Conservation (phyloP, 2,329 filamentous ascomycete genomes). For the Albifimbria verrucaria region DNA sequence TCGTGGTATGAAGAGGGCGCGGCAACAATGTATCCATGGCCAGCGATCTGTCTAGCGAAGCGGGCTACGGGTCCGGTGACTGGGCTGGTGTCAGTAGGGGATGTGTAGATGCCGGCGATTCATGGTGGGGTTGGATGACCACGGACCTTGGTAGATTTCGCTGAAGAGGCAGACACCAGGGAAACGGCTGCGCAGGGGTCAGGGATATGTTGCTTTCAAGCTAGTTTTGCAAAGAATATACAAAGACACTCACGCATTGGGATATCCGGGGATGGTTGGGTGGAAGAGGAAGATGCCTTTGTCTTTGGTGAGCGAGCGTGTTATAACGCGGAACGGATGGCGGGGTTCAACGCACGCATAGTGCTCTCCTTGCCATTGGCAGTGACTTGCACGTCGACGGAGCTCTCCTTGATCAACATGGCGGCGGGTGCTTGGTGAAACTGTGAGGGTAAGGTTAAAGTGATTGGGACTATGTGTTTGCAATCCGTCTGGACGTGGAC, state of each 20-base stretch:
- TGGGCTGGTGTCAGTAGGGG: slow-evolving; percentile 26
- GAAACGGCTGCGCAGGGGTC: slow-evolving; percentile 51
- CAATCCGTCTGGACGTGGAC: too few species aligned
- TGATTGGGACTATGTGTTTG: too few species aligned
- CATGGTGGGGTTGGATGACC: neutral
- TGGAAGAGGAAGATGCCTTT: slow-evolving; percentile 87
- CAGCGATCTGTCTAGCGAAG: slow-evolving; percentile 87
- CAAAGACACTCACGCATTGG: slow-evolving; percentile 63
- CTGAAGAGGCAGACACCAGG: slow-evolving; percentile 86
- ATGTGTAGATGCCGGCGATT: neutral
- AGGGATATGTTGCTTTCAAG: neutral
- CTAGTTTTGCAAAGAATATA: too few species aligned
- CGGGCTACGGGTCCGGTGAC: slow-evolving; percentile 88
- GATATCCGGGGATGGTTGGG: slow-evolving; percentile 78
- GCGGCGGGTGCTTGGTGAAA: too few species aligned
- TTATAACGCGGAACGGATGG: slow-evolving; percentile 2
- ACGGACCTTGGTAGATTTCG: slow-evolving; percentile 89
- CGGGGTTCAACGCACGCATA: slow-evolving; percentile 41
- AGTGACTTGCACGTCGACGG: slow-evolving; percentile 46
- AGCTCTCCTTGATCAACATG: slow-evolving; percentile 55
- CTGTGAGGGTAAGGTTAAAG: too few species aligned
- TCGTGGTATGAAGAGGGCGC: slow-evolving; percentile 92
- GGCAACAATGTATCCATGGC: slow-evolving; percentile 89
- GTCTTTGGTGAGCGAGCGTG: slow-evolving; percentile 10
- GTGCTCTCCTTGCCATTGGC: slow-evolving; percentile 51